phyloP scores from a whole-genome alignment of 352 stramenopile species.

The Hyaloperonospora brassicae region DNA sequence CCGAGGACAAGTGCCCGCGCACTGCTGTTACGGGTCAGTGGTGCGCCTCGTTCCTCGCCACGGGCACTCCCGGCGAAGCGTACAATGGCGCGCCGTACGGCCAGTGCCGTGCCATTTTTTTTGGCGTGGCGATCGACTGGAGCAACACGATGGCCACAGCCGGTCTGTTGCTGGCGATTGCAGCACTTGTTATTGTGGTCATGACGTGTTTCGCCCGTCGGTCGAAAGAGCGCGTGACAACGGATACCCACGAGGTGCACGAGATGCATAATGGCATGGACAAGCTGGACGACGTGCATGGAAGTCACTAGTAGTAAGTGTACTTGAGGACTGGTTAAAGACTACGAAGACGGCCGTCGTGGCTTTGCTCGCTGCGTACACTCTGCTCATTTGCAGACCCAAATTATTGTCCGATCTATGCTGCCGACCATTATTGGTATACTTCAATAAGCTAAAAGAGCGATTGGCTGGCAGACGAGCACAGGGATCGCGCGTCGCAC shows the following conservation, averaged over 20 bases:
- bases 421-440: no score
- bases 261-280: no score
- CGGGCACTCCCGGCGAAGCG: slow-evolving; percentile 31
- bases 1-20: slow-evolving; percentile 51
- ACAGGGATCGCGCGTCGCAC: slow-evolving; percentile 1
- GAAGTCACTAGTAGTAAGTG: no score
- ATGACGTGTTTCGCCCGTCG: slow-evolving; percentile 61
- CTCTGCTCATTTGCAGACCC: no score
- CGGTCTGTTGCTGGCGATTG: slow-evolving; percentile 43
- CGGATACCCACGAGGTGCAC: no score
- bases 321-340: no score
- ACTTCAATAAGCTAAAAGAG: no score
- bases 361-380: no score
- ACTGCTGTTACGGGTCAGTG: slow-evolving; percentile 41
- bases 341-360: no score
- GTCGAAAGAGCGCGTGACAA: slow-evolving; percentile 11
- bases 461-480: slow-evolving; percentile 15
- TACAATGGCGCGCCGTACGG: slow-evolving; percentile 67
- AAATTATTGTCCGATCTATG: no score
- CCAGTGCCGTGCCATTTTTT: slow-evolving; percentile 59
- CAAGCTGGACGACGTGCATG: no score
- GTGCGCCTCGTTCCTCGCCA: slow-evolving; percentile 53
- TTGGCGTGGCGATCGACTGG: slow-evolving; percentile 62
- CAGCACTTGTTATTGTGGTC: slow-evolving; percentile 40
- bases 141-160: slow-evolving; percentile 41